Base-by-base conservation (phyloP, 352 stramenopile species). In the Aphanomyces euteiches region DNA sequence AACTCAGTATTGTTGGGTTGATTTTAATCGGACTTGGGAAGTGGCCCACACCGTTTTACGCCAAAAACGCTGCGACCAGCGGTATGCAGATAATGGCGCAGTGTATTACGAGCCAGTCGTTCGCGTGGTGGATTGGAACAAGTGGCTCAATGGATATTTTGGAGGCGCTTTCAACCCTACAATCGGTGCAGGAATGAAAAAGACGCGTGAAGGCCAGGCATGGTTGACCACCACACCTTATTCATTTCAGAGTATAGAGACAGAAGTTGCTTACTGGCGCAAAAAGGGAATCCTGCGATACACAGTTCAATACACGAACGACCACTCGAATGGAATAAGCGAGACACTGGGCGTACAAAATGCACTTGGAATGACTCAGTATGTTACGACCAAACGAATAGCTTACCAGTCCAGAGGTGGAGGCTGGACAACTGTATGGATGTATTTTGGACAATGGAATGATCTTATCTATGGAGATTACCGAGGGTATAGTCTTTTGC, bases 1-100 rank as follows among this genome's bases (percentile, higher is more conserved):
- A 8, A 59, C 63, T 6, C 63, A 69, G 17, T 56, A 59, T 38
- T 70, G 64, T 36, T 70, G 64, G 64, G 47, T 70, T n/a, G 64
- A 70, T 19, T 45, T 63, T 3, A 47, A 47, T 3, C 13, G 21
- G 36, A 43, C 15, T 19, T 70, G 43, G 43, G 64, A 70, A 36
- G 50, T 70, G 4, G 64, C 64, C 17, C 64, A 70, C 47, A 70
- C 64, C 2, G 19, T 3, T 3, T n/a, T 5, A 28, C 64, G 45
- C 3, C 64, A 70, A 40, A 13, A 5, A n/a, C 64, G 64, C 19
- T 70, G 64, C 19, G n/a, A 10, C 54, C 28, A 48, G 5, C 13
- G 47, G 3, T 70, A 70, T 36, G n/a, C 37, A 2, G 3, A 37
- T 6, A 70, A 70, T 28, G 64, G 19, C 7, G 64, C 47, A 6